Evolutionary conservation across 2,329 filamentous ascomycete genomes (phyloP), one percentile per base, ranked within the genome.

Genomic region (Paracamarosporium sp.): DNA sequence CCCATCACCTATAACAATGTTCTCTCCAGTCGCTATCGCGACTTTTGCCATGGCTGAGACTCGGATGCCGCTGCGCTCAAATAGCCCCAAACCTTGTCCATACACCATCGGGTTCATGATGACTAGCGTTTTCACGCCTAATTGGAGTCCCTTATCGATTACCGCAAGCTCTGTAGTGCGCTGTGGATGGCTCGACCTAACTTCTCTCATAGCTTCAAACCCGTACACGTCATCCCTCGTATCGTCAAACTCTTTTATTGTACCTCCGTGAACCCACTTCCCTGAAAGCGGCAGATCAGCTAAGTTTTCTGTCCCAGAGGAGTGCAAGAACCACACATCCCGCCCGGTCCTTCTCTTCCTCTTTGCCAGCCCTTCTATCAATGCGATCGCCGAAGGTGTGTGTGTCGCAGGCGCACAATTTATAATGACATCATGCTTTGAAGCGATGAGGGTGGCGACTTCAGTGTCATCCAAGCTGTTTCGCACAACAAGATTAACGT

Each of bases 51-150:
- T 28, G 5, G 43, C 43, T 7, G 43, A 45, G 4, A 45, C 15
- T 30, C 25, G 43, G 12, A 45, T 25, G n/a, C 43, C 27, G 27
- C 43, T 45, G 27, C 43, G 43, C 35, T 82, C 79, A 63, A 81
- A 82, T 0, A 74, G 62, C 1, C 81, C 82, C 1, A 69, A 73
- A 6, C 81, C 80, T 1, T 62, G 55, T 17, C 83, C 83, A 62
- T 79, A 85, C 45, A 85, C 81, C 3, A 77, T 76, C 0, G 80
- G 81, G 0, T 76, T 71, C 75, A 81, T 81, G 43, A 85, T 70
- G 45, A 82, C 74, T 43, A 79, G 71, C 0, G 82, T 81, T 55
- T 78, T 77, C 2, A 86, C 77, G 3, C 76, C 74, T 0, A 73
- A 43, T 17, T 73, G 67, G 15, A 79, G 59, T 1, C 80, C 79